Percentiles rank a stretch among this genome's conserved stretches.
Evolutionary conservation across 2,329 filamentous ascomycete species (phyloP).

Genomic region (Karstenula rhodostoma): DNA sequence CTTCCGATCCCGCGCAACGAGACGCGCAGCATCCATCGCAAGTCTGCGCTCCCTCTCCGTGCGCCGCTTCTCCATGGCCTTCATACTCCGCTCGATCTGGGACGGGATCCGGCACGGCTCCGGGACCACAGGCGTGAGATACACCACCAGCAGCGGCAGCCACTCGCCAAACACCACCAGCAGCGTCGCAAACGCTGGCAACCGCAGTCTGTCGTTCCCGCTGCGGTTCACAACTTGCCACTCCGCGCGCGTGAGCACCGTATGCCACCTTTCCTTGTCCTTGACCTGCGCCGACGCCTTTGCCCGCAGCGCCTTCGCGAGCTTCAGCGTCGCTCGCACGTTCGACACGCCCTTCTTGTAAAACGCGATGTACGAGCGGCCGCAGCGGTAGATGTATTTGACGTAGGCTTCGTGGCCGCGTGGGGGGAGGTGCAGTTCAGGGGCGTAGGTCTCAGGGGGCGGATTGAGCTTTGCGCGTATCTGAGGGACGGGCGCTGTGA

Average conservation of each 20-base stretch:
- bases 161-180: conserved; percentile 85
- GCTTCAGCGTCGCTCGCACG: conserved; percentile 71
- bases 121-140: conserved; percentile 76
- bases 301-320: conserved; percentile 55
- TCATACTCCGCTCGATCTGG: conserved; percentile 70
- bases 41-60: conserved; percentile 28
- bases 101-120: conserved; percentile 82
- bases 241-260: conserved; percentile 67
- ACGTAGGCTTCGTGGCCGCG: conserved; percentile 58
- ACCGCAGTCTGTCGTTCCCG: conserved; percentile 74
- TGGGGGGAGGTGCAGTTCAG: conserved; percentile 70
- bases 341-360: conserved; percentile 86
- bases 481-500: conserved; percentile 16
- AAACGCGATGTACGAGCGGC: conserved; percentile 80
- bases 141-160: conserved; percentile 79
- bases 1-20: conserved; percentile 26
- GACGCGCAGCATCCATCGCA: conserved; percentile 25
- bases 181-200: conserved; percentile 80
- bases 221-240: conserved; percentile 75
- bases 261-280: conserved; percentile 8
- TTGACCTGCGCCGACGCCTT: conserved; percentile 27
- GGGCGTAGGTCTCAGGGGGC: conserved; percentile 75
- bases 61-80: conserved; percentile 57
- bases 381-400: conserved; percentile 67
- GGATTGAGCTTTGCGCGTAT: conserved; percentile 66